Evolutionary conservation across 257 asterid genomes (phyloP), one percentile per base, ranked within the genome.

Genomic region (Capsicum chinense): DNA sequence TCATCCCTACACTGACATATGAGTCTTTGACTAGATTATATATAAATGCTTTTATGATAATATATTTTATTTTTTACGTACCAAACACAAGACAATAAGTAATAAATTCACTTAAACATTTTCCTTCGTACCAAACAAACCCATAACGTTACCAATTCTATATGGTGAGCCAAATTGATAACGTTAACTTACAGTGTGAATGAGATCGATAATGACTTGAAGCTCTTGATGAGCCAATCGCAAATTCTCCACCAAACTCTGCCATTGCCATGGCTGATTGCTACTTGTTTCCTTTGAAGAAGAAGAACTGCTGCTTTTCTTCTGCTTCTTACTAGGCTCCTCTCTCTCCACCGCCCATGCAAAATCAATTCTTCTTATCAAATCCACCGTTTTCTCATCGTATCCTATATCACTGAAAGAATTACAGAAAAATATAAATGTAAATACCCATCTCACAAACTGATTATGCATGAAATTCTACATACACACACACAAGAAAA

Each of bases 171-270:
- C 9, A 56, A 33, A 52, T 52, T 52, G 9, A 56, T 21, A 44
- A 56, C 6, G 15, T 52, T 16, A 86, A 15, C 66, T 88, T 87
- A 95, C 99, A 67, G 98, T 97, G 83, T 93, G 92, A 82, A 97
- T 97, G 87, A 93, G 97, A 88, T 97, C 99, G 85, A 97, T 92
- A 37, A 97, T 95, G 89, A 97, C 98, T 14, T 93, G 90, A 81
- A 97, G 98, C 93, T 97, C 99, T 85, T 97, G 98, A 88, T 91
- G 98, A 89, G 98, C 99, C 86, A 91, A 88, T 87, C 91, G 97
- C 84, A 97, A 88, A 90, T 95, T 93, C 88, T 97, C 99, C 88
- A 93, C 95, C 85, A 97, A 88, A 88, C 93, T 87, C 90, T 94
- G 95, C 98, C 98, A 93, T 82, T 84, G 92, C 98, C 97, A 90